These are phyloP conservation scores for Cetradonia linearis DNA, from an alignment of 495 filamentous ascomycete species.

Conservation along the genomic window DNA sequence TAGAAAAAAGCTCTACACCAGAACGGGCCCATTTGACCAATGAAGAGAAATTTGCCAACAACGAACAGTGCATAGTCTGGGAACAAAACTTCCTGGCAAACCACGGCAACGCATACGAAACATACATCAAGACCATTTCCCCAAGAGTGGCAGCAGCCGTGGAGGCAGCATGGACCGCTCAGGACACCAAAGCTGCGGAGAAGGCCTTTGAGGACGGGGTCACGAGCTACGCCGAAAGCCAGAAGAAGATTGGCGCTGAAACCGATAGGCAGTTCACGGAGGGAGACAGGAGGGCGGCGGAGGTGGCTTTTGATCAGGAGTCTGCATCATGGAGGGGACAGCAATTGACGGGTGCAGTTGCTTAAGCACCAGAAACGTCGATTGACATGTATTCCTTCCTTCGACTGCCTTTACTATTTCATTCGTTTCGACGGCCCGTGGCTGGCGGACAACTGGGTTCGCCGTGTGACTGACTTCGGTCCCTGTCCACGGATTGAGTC, in stretches of 20 bases:
- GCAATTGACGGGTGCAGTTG: not conserved
- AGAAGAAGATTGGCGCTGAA: too few species aligned
- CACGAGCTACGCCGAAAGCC: not conserved
- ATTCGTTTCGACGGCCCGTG: not conserved
- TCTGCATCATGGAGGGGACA: not conserved
- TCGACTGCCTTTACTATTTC: not conserved
- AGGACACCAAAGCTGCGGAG: not conserved
- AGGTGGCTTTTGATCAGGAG: not conserved
- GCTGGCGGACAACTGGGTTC: not conserved
- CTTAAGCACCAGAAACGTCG: not conserved
- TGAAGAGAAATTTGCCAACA: too few species aligned
- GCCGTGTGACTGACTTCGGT: constrained; percentile 17
- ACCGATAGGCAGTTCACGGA: too few species aligned
- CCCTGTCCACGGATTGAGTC: constrained; percentile 8
- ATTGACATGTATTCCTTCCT: too few species aligned
- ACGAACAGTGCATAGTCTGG: too few species aligned
- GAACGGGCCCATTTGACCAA: too few species aligned
- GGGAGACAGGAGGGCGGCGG: too few species aligned
- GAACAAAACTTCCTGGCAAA: not conserved
- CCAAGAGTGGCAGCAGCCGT: not conserved
- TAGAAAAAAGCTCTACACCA: too few species aligned
- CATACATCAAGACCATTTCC: not conserved
- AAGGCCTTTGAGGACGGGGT: not conserved
- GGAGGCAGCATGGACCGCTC: not conserved
- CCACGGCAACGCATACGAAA: not conserved